These are phyloP conservation scores for Ganoderma leucocontextum DNA, from an alignment of 1,284 basidiomycete genomes.

Conservation along the genomic window DNA sequence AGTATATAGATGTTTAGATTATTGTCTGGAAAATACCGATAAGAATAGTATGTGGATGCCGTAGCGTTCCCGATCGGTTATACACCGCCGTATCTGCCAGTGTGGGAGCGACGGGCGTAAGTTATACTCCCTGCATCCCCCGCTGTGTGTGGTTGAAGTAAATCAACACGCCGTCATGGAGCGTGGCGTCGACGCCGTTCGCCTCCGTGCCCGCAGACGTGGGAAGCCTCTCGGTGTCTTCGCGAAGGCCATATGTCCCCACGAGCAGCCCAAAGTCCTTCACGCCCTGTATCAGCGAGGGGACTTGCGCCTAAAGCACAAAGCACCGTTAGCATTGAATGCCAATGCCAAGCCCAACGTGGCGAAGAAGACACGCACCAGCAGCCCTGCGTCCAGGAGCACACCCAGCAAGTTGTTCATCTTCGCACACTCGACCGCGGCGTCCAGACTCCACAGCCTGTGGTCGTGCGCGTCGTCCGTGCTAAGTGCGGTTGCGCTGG, in stretches of 20 bases:
- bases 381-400: slow-evolving; percentile 87
- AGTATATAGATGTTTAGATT: slow-evolving; percentile 12
- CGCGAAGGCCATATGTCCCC: slow-evolving; percentile 74
- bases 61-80: background rate
- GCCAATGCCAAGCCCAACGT: background rate
- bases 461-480: slow-evolving; percentile 59
- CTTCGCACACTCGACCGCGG: slow-evolving; percentile 95
- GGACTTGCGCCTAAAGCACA: slow-evolving; percentile 67
- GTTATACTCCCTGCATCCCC: slow-evolving; percentile 25
- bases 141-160: slow-evolving; percentile 67
- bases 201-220: slow-evolving; percentile 54
- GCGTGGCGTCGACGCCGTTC: slow-evolving; percentile 69
- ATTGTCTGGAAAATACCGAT: slow-evolving; percentile 32
- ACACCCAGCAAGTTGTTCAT: slow-evolving; percentile 94
- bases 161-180: slow-evolving; percentile 66
- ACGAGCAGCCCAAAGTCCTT: slow-evolving; percentile 90
- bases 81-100: background rate
- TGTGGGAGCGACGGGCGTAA: background rate
- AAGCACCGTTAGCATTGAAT: background rate
- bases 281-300: slow-evolving; percentile 86
- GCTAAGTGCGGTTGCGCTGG: slow-evolving; percentile 51
- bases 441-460: slow-evolving; percentile 79
- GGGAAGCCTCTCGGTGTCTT: slow-evolving; percentile 52
- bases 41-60: slow-evolving; percentile 25
- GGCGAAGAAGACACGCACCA: slow-evolving; percentile 61